phyloP scores from a whole-genome alignment of 2,329 filamentous ascomycete genomes.

The Parascedosporium putredinis region DNA sequence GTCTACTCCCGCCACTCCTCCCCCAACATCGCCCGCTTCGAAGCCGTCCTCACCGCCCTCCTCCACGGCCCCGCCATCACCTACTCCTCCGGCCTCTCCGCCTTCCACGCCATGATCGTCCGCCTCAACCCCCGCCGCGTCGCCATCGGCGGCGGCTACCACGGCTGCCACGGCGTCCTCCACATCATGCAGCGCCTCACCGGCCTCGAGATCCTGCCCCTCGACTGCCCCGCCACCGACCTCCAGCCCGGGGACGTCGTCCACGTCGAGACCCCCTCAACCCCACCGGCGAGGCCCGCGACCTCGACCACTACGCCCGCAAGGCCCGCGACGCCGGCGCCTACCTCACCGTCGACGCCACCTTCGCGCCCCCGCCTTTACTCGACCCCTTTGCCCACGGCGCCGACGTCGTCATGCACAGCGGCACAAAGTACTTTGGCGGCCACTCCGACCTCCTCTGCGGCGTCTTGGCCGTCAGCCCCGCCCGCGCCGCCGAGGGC shows the following conservation, averaged over 20 bases:
- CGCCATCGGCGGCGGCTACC: slow-evolving; percentile 77
- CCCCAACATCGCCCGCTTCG: slow-evolving; percentile 76
- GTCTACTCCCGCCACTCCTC: slow-evolving; percentile 75
- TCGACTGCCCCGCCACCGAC: slow-evolving; percentile 56
- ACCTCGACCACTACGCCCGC: slow-evolving; percentile 61
- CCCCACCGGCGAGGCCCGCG: slow-evolving; percentile 70
- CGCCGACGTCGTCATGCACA: slow-evolving; percentile 84
- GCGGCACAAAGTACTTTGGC: slow-evolving; percentile 90
- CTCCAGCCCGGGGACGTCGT: slow-evolving; percentile 73
- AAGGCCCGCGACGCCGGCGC: slow-evolving; percentile 65
- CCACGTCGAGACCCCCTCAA: slow-evolving; percentile 89
- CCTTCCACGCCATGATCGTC: slow-evolving; percentile 82
- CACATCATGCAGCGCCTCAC: slow-evolving; percentile 63
- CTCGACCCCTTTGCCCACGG: slow-evolving; percentile 76
- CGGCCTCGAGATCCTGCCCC: slow-evolving; percentile 59
- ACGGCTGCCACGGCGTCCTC: slow-evolving; percentile 86
- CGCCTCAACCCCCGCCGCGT: slow-evolving; percentile 73
- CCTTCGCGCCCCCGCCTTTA: slow-evolving; percentile 83
- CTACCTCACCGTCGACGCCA: slow-evolving; percentile 74
- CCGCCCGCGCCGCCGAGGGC: slow-evolving; percentile 31
- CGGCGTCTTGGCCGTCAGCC: slow-evolving; percentile 63
- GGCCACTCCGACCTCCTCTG: slow-evolving; percentile 91
- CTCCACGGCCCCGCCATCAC: slow-evolving; percentile 61
- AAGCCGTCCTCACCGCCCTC: slow-evolving; percentile 67
- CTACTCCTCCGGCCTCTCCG: slow-evolving; percentile 76